Evolutionary conservation across 2,329 filamentous ascomycete species (phyloP), one percentile per base, ranked within the genome.

Genomic region (Volutella citrinella): DNA sequence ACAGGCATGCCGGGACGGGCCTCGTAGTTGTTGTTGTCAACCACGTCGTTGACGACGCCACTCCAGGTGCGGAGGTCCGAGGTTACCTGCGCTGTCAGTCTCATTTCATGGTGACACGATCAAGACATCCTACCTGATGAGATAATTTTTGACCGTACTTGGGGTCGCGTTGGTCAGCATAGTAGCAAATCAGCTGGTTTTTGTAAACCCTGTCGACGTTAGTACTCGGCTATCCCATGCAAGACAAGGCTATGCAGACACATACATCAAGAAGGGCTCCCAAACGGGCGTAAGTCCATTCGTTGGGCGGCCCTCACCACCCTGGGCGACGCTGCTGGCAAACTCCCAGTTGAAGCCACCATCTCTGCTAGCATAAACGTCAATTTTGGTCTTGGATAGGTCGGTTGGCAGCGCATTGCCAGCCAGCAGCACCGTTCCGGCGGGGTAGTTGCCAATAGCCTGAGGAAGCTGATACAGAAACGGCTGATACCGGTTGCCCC

Each of bases 221-320:
- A 42, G 36, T 15, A 10, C 10, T 6, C 3, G 7, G 13, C 7
- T 10, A 3, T 8, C n/a, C 1, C 10, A 15, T 1, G 25, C 12
- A 8, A 9, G n/a, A 5, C 5, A 5, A 16, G 17, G 19, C 3
- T 10, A 20, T n/a, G n/a, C n/a, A n/a, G n/a, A n/a, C n/a, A 30
- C 56, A 40, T 38, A 61, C 55, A 78, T 52, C 25, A 87, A 59
- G 56, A 82, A 85, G 0, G 83, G 83, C 56, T 87, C 84, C 83
- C 83, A 87, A 14, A 87, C 77, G 1, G 82, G 80, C 0, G 79
- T 82, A 22, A 78, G 56, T 2, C 78, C 82, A 49, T 87, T 84
- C 50, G 76, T 70, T 4, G 81, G 74, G 1, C 65, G 49, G 3
- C 81, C 80, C 28, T 69, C 68, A n/a, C 80, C 80, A 20, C 82